phyloP scores from a whole-genome alignment of 106 monocot species.

The Allium sativum region DNA sequence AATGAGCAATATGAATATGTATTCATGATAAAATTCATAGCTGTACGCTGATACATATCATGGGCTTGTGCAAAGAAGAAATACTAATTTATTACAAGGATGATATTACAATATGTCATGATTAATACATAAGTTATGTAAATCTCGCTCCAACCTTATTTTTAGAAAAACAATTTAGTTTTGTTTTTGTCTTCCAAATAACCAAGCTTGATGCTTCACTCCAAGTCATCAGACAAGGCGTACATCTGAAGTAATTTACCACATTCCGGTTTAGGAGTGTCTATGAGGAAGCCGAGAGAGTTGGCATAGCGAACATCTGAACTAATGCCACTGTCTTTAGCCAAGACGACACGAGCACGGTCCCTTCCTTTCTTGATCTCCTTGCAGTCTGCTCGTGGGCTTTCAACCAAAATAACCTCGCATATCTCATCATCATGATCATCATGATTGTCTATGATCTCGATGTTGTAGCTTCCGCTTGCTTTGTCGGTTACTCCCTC shows the following conservation, averaged over 20 bases:
- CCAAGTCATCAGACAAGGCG: constrained; percentile 11
- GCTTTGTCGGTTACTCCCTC: constrained; percentile 18
- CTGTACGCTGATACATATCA: too few relatives aligned
- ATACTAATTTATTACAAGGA: background rate
- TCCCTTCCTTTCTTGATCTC: constrained; percentile 29
- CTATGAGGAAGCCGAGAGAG: constrained; percentile 48
- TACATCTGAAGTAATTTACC: constrained; percentile 18
- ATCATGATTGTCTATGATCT: constrained; percentile 29
- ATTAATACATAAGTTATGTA: background rate
- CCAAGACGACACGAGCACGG: constrained; percentile 26
- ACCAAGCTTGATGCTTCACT: background rate
- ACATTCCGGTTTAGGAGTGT: constrained; percentile 22
- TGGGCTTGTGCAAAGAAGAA: too few relatives aligned
- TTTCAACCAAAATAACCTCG: constrained; percentile 13
- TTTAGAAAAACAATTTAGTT: background rate
- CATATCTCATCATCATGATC: constrained; percentile 40
- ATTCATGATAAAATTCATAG: too few relatives aligned
- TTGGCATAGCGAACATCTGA: constrained; percentile 32
- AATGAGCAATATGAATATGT: too few relatives aligned
- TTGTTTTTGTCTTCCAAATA: background rate
- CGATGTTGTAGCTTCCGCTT: constrained; percentile 26
- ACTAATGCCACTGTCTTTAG: constrained; percentile 32
- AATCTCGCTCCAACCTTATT: background rate
- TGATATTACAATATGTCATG: background rate
- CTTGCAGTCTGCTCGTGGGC: constrained; percentile 25